A percentile compares a stretch with the other conserved stretches of the same genome.
Conservation (phyloP, 169 alveolate genomes). For the Cryptosporidium ubiquitum region DNA sequence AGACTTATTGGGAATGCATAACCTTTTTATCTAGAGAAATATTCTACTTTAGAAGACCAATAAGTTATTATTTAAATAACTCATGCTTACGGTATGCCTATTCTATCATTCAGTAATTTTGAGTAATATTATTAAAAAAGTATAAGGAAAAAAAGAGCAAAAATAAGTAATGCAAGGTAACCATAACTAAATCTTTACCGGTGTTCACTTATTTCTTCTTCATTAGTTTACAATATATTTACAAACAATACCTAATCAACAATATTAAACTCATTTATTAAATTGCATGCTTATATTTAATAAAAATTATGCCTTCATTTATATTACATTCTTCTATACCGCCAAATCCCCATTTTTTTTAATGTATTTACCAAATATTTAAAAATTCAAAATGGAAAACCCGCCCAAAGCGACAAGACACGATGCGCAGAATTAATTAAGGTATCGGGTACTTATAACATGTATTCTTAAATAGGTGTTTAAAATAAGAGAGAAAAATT, state of each 20-base stretch:
- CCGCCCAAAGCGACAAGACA: neutral
- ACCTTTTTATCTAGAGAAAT: neutral
- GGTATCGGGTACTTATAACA: slow-evolving; percentile 8
- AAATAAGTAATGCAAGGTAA: neutral
- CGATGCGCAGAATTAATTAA: neutral
- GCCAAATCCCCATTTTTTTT: neutral
- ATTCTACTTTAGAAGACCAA: neutral
- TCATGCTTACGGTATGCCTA: neutral
- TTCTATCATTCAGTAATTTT: neutral
- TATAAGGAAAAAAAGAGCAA: neutral
- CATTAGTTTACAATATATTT: neutral
- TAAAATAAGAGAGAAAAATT: neutral
- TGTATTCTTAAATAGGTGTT: neutral
- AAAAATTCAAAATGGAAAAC: neutral
- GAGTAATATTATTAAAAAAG: neutral
- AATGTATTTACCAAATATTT: neutral
- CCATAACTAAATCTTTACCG: neutral
- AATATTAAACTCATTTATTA: no score
- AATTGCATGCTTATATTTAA: neutral
- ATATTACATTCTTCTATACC: neutral
- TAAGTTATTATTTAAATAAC: neutral
- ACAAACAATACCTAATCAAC: no score
- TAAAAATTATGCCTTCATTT: neutral
- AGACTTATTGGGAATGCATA: neutral
- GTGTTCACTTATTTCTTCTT: neutral